phyloP scores from a whole-genome alignment of 768 basidiomycete genomes.

The Boletales sp. region DNA sequence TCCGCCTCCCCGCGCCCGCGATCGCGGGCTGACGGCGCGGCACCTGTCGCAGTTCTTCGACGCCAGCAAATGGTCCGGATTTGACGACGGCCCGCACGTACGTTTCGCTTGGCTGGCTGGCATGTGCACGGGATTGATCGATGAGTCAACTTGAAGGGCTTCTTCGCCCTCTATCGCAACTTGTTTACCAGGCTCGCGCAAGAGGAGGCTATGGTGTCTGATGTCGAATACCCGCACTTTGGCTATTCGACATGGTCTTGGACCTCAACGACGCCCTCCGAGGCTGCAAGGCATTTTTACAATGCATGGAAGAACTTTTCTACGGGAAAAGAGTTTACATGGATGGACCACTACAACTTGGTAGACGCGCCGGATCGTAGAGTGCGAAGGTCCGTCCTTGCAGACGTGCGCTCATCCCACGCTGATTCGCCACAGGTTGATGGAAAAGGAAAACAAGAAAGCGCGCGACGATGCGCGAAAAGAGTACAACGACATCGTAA shows the following conservation, averaged over 20 bases:
- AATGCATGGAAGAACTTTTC: slow-evolving; percentile 81
- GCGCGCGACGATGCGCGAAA: slow-evolving; percentile 79
- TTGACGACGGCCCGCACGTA: slow-evolving; percentile 63
- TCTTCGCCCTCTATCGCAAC: slow-evolving; percentile 85
- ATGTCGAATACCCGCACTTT: slow-evolving; percentile 71
- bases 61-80: slow-evolving; percentile 58
- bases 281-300: slow-evolving; percentile 75
- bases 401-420: not conserved
- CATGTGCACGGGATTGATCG: too few species aligned
- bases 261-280: slow-evolving; percentile 43
- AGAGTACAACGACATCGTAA: slow-evolving; percentile 90
- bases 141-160: slow-evolving; percentile 52
- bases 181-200: slow-evolving; percentile 78
- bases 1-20: slow-evolving; percentile 49
- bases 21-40: slow-evolving; percentile 73
- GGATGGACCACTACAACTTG: slow-evolving; percentile 82
- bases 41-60: slow-evolving; percentile 88
- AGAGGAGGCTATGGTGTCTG: slow-evolving; percentile 59
- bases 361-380: slow-evolving; percentile 84
- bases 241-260: slow-evolving; percentile 78
- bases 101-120: slow-evolving; percentile 15
- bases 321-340: slow-evolving; percentile 83
- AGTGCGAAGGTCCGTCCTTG: slow-evolving; percentile 59
- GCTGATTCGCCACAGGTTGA: slow-evolving; percentile 46
- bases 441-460: slow-evolving; percentile 97